These are phyloP conservation scores for Chrysophaeum taylorii DNA, from an alignment of 352 stramenopile species.

Conservation along the genomic window DNA sequence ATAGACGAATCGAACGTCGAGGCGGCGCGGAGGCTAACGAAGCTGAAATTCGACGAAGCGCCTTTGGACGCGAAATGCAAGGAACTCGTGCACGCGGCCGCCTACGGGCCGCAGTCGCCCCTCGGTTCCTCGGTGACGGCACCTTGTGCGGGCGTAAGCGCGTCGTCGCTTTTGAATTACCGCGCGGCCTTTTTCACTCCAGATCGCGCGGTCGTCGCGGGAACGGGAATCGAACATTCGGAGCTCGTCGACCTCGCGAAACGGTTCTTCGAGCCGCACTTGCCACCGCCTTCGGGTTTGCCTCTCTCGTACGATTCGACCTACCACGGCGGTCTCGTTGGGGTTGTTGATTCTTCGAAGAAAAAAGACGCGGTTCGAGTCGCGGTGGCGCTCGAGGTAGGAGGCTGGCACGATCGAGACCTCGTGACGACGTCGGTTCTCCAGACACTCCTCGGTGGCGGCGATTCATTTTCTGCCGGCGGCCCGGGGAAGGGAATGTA, in stretches of 20 bases:
- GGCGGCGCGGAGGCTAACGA: constrained; percentile 12
- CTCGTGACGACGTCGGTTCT: constrained; percentile 91
- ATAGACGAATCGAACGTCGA: constrained; percentile 24
- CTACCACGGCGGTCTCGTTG: constrained; percentile 42
- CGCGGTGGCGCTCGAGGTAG: constrained; percentile 85
- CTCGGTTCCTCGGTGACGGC: constrained; percentile 61
- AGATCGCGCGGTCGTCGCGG: constrained; percentile 78
- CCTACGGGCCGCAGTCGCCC: constrained; percentile 55
- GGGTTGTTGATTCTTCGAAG: constrained; percentile 28
- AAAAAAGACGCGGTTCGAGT: constrained; percentile 50
- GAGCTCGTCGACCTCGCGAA: constrained; percentile 72
- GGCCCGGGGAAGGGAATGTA: constrained; percentile 99
- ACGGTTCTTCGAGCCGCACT: constrained; percentile 69
- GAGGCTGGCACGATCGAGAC: constrained; percentile 88
- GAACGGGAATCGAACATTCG: constrained; percentile 85
- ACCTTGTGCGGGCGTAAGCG: no score
- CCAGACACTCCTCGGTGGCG: constrained; percentile 91
- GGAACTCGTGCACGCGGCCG: constrained; percentile 65
- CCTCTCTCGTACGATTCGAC: constrained; percentile 24
- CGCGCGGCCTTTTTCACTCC: constrained; percentile 62
- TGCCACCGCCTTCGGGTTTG: constrained; percentile 7
- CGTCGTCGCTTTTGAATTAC: constrained; percentile 60
- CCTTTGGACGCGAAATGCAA: constrained; percentile 71
- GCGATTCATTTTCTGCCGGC: constrained; percentile 93
- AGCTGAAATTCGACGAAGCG: constrained; percentile 79